Percentiles rank a stretch among this genome's conserved stretches.
These are phyloP conservation scores for Coemansia sp. DNA, from an alignment of 192 early-diverging fungal species.

Conservation along the genomic window DNA sequence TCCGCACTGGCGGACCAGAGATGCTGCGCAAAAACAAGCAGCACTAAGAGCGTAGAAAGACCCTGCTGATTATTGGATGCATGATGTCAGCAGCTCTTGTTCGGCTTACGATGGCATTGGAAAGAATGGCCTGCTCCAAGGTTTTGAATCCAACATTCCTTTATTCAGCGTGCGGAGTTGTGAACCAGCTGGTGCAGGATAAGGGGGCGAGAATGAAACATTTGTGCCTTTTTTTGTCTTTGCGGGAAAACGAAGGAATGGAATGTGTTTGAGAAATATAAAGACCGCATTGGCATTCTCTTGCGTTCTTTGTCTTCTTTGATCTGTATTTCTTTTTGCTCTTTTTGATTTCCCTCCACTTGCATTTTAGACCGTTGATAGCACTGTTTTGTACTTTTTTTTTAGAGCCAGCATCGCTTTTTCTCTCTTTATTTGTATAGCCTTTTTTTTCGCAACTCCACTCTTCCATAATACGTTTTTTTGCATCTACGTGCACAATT, in stretches of 20 bases:
- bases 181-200: too few species aligned
- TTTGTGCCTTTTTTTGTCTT: background rate
- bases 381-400: slow-evolving; percentile 1
- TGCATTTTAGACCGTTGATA: slow-evolving; percentile 4
- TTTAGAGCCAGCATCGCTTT: background rate
- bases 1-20: slow-evolving; percentile 37
- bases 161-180: too few species aligned
- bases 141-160: too few species aligned
- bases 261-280: background rate
- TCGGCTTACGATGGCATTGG: too few species aligned
- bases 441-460: background rate
- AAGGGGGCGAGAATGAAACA: background rate
- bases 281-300: slow-evolving; percentile 3
- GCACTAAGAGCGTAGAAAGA: background rate
- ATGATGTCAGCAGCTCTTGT: too few species aligned
- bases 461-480: background rate
- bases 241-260: background rate
- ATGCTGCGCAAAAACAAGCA: slow-evolving; percentile 29
- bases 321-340: slow-evolving; percentile 8
- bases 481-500: background rate
- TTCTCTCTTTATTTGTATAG: background rate
- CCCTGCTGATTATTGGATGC: too few species aligned
- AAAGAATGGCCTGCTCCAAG: too few species aligned
- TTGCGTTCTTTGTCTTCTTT: slow-evolving; percentile 6
- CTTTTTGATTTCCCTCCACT: background rate